Evolutionary conservation across 805 yeast genomes (phyloP).

Genomic region (Wickerhamiella spandovensis): DNA sequence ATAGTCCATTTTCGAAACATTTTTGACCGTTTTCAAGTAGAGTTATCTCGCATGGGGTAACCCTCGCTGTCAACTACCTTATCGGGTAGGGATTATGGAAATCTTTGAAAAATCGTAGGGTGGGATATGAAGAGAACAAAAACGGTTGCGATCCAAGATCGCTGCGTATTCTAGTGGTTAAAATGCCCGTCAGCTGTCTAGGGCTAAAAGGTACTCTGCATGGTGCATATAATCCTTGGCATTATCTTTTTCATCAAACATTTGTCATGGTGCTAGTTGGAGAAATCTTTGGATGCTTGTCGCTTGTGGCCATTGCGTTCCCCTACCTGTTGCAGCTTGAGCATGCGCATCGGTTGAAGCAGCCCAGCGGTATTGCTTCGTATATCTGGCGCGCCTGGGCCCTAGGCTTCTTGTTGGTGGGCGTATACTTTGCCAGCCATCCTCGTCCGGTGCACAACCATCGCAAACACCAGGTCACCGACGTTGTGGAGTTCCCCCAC

Average conservation of each 20-base stretch:
- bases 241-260: not conserved
- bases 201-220: not conserved
- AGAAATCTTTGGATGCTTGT: not conserved
- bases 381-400: slow-evolving; percentile 1
- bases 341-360: not conserved
- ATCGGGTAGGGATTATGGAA: not conserved
- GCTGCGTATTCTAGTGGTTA: too few relatives aligned
- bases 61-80: not conserved
- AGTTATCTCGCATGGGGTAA: not conserved
- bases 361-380: not conserved
- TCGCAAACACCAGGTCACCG: slow-evolving; percentile 2
- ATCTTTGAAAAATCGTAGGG: not conserved
- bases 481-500: slow-evolving; percentile 1
- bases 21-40: not conserved
- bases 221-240: not conserved
- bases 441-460: not conserved
- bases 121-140: too few relatives aligned
- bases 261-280: not conserved
- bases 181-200: too few relatives aligned
- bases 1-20: too few relatives aligned
- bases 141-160: too few relatives aligned
- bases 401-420: not conserved
- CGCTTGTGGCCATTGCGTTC: not conserved
- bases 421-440: not conserved
- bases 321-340: not conserved